A percentile compares a stretch with the other conserved stretches of the same genome.
Evolutionary conservation across 306 rosid genomes (phyloP).

Genomic region (cucumber (Cucumis sativus)): Cucumber_9930_V3 NC_026658.2:25564001-25564500

Average conservation of each 20-base stretch:
- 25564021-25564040: not conserved
- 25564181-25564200: not conserved
- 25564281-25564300: not conserved
- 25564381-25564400: not conserved
- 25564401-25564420: not conserved
- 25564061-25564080: not conserved
- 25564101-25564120: not conserved
- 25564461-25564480: not conserved
- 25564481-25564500: not conserved
- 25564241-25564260: not conserved
- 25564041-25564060: not conserved
- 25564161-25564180: not conserved
- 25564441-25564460: not conserved
- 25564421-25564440: not conserved
- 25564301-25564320: not conserved
- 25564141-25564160: not conserved
- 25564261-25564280: not conserved
- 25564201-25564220: not conserved
- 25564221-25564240: too few relatives aligned
- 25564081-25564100: not conserved
- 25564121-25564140: not conserved
- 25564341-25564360: not conserved
- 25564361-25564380: not conserved
- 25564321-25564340: not conserved
- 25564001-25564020: not conserved